A percentile compares a stretch with the other conserved stretches of the same genome.
These are phyloP conservation scores for Cladophialophora carrionii DNA, from an alignment of 2,329 filamentous ascomycete genomes.

Conservation along the genomic window DNA sequence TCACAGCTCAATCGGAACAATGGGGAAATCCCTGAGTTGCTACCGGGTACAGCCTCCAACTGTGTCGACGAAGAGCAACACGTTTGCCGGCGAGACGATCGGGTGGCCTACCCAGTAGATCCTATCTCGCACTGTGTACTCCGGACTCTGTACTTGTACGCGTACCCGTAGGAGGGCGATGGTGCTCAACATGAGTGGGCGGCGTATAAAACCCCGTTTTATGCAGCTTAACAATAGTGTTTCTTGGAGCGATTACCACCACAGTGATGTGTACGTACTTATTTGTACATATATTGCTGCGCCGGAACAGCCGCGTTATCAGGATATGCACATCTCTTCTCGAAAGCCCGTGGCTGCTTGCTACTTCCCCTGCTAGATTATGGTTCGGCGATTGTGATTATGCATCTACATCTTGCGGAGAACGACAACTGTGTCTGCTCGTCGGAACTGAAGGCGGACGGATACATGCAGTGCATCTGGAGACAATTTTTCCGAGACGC, in stretches of 20 bases:
- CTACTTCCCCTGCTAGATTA: background rate
- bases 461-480: constrained; percentile 18
- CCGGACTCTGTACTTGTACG: too few species aligned
- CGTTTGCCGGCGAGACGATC: background rate
- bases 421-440: background rate
- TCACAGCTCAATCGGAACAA: background rate
- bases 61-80: background rate
- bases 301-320: background rate
- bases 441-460: constrained; percentile 6
- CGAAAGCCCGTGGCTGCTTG: background rate
- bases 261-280: background rate
- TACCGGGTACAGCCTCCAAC: background rate
- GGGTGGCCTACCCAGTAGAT: background rate
- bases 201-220: background rate
- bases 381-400: background rate
- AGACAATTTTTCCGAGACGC: constrained; percentile 25
- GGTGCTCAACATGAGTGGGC: background rate
- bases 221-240: background rate
- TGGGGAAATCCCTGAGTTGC: background rate
- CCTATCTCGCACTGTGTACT: background rate
- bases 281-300: background rate
- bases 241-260: background rate
- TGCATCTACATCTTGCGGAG: constrained; percentile 7
- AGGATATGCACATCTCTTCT: background rate
- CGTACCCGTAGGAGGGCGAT: background rate